Evolutionary conservation across 1,284 basidiomycete species (phyloP), one percentile per base, ranked within the genome.

Genomic region (Heterobasidion annosum): DNA sequence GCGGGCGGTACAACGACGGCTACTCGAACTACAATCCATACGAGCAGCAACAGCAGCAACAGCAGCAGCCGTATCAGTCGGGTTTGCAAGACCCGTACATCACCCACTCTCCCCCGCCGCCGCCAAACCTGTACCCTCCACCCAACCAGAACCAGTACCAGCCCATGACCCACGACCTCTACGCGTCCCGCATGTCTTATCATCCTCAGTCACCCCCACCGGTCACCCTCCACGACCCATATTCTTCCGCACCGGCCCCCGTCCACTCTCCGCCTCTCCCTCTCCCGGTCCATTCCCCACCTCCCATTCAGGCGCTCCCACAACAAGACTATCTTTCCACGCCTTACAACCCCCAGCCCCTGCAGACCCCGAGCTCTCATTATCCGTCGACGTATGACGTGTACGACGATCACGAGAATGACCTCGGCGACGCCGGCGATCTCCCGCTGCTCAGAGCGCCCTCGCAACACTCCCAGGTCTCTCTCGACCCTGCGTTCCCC

Each of bases 1-100:
- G 68, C 15, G 65, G 75, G 42, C 73, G 73, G 54, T 82, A 81
- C 63, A 81, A 81, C 60, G 81, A 84, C 56, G 79, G 81, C 2
- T 80, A 78, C 61, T 66, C 65, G 56, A 71, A 73, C 10, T 75
- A 78, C 58, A 61, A 67, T 43, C 59, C 69, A 13, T 65, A 45
- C 52, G 51, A 45, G 8, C 42, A 15, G 3, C 52, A 48, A 12
- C 35, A 43, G 8, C 56, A 54, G 25, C 49, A 34, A 12, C 40
- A 61, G 13, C 61, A 48, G 44, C 59, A 60, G 42, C 54, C 60
- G 35, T 15, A 43, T 34, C 49, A 48, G 2, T n/a, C 34, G 2
- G 44, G 35, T 35, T 10, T 45, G 48, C 48, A 8, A 33, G 48
- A 13, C 12, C 51, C 49, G 19, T 34, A n/a, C 13, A 49, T 54